Base-by-base conservation (phyloP, 2,329 filamentous ascomycete species). In the Spiromastix sp. region DNA sequence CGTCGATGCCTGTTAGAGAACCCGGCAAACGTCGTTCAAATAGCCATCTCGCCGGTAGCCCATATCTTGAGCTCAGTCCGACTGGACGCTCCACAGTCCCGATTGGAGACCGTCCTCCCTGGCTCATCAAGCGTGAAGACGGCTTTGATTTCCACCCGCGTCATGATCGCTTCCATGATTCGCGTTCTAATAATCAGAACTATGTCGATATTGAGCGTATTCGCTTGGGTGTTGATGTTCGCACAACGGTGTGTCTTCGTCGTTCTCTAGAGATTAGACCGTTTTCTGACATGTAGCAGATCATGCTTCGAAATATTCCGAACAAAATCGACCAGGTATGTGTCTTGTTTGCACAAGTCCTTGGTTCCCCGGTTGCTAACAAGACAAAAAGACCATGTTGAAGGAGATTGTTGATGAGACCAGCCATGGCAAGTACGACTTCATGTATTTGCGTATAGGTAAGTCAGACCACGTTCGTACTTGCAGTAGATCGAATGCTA, bases 251-350 rank as follows among this genome's bases (percentile, higher is more conserved):
- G 63, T 59, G 72, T 61, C 17, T 28, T 19, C 6, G 22, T 9
- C 12, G 2, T 13, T 24, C n/a, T 34, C 8, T 20, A 28, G 27
- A 17, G 19, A 15, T 12, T 17, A 19, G 38, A 38, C 20, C 40
- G 31, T 30, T 13, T 31, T 27, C 39, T 42, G 30, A 46, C 17
- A 15, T 42, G 13, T 34, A 28, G 38, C 39, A 85, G 80, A 84
- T 96, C 45, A 95, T 96, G 89, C 61, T 95, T 20, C 79, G 89
- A 25, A 95, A 96, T 55, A 89, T 95, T 30, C 89, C 89, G 1
- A 94, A 94, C 62, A 85, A 87, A 49, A 79, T 94, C 37, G 76
- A 85, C 48, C 77, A 66, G 52, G 63, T 66, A 56, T 43, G 59
- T 49, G 9, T 13, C 33, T 24, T 21, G 11, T 19, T 16, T 8